Evolutionary conservation across 148 eudicot species (phyloP).

Genomic region (Vaccinium macrocarpon): DNA sequence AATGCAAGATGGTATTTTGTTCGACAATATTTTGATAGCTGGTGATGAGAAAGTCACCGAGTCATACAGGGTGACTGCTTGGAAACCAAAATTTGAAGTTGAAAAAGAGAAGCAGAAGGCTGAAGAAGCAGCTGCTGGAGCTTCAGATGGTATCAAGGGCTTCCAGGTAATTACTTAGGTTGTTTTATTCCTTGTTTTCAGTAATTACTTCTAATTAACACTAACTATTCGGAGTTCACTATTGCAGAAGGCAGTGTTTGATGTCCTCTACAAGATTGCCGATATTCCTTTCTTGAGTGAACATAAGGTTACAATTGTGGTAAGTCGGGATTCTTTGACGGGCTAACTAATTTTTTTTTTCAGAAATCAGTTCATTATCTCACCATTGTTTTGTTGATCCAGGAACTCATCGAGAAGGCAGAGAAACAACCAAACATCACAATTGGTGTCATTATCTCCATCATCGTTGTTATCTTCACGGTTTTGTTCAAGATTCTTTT

Average conservation of each 20-base stretch:
- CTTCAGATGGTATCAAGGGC: slow-evolving; percentile 56
- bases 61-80: slow-evolving; percentile 49
- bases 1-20: slow-evolving; percentile 90
- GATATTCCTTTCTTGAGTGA: slow-evolving; percentile 78
- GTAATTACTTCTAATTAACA: background rate
- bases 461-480: slow-evolving; percentile 46
- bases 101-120: slow-evolving; percentile 89
- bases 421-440: slow-evolving; percentile 80
- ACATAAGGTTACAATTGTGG: slow-evolving; percentile 63
- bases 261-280: slow-evolving; percentile 80
- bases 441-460: slow-evolving; percentile 55
- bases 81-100: slow-evolving; percentile 81
- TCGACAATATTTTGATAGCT: slow-evolving; percentile 83
- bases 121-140: slow-evolving; percentile 59
- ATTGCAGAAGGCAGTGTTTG: slow-evolving; percentile 82
- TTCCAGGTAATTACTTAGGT: slow-evolving; percentile 51
- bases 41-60: slow-evolving; percentile 73
- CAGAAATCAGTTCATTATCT: background rate
- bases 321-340: slow-evolving; percentile 24
- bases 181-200: background rate
- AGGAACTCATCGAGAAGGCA: slow-evolving; percentile 90
- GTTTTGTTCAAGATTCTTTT: slow-evolving; percentile 57
- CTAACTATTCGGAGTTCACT: background rate
- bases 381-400: background rate
- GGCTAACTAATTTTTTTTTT: background rate